These are phyloP conservation scores for Cytospora leucostoma DNA, from an alignment of 2,329 filamentous ascomycete genomes.

Conservation along the genomic window DNA sequence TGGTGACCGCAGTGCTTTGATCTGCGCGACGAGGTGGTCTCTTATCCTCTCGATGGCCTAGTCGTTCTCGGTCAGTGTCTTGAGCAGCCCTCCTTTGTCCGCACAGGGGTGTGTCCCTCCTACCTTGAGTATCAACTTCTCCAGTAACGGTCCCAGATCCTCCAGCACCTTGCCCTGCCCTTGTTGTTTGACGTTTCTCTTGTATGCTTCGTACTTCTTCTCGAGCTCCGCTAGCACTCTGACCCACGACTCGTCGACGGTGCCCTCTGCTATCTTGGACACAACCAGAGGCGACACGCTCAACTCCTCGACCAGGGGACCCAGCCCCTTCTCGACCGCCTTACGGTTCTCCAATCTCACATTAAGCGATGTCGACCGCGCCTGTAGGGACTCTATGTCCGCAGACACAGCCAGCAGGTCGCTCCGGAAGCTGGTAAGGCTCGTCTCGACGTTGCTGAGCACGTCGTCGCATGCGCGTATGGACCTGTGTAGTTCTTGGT, in stretches of 20 bases:
- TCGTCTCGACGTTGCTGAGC: slow-evolving; percentile 87
- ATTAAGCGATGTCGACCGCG: slow-evolving; percentile 79
- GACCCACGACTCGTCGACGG: slow-evolving; percentile 88
- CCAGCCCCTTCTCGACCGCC: slow-evolving; percentile 83
- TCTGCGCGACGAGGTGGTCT: slow-evolving; percentile 91
- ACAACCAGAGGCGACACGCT: slow-evolving; percentile 84
- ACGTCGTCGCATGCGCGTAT: slow-evolving; percentile 92
- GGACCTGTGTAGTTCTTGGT: slow-evolving; percentile 86
- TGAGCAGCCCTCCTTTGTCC: background rate
- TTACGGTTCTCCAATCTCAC: slow-evolving; percentile 85
- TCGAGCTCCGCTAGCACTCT: slow-evolving; percentile 83
- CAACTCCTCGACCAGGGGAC: slow-evolving; percentile 87
- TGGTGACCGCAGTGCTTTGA: slow-evolving; percentile 89
- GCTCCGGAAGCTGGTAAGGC: slow-evolving; percentile 88
- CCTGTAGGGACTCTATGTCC: slow-evolving; percentile 92
- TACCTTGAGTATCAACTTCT: slow-evolving; percentile 81
- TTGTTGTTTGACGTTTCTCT: slow-evolving; percentile 63
- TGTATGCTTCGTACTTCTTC: slow-evolving; percentile 70
- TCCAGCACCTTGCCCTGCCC: slow-evolving; percentile 72
- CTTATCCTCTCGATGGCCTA: slow-evolving; percentile 90
- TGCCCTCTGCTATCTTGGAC: slow-evolving; percentile 80
- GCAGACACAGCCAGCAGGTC: slow-evolving; percentile 90
- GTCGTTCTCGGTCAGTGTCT: slow-evolving; percentile 7
- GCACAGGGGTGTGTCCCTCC: slow-evolving; percentile 13
- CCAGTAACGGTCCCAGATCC: slow-evolving; percentile 82